Base-by-base conservation (phyloP, 176 grass and related monocot species). In the Carex pumila region DNA sequence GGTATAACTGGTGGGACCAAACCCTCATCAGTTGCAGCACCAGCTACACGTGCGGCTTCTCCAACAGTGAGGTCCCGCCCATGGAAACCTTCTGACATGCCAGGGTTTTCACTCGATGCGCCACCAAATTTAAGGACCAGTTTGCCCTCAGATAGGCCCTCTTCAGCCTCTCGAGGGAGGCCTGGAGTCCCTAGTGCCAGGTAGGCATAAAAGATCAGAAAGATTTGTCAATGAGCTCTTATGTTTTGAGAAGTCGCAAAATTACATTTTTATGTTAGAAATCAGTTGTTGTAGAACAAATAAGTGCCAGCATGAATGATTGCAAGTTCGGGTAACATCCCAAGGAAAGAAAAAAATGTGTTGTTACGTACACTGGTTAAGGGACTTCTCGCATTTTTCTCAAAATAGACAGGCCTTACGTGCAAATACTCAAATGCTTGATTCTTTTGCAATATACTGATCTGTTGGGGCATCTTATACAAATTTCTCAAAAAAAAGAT, bases 31-130 rank as follows among this genome's bases (percentile, higher is more conserved):
- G 89, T 91, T 76, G 87, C 91, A 88, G 84, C 89, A 61, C 89
- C 85, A 14, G 89, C 91, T 82, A 90, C 89, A 83, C 91, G 93
- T 65, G 88, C 79, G 25, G 87, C 89, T 75, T 98, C 96, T 61
- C 91, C 93, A n/a, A 95, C 86, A 54, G 88, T 95, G 62, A 95
- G 87, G 86, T 95, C 96, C 72, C 92, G 89, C 79, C 74, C 96
- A 87, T 91, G 91, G 92, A 98, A 93, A 67, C 96, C 96, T 52
- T 90, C 91, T 67, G 91, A 95, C 75, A 93, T 95, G 88, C 92
- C 96, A 12, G 93, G 89, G n/a, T 95, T 95, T 71, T 91, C 88
- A 8, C 92, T 95, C 82, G 89, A 95, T 34, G 93, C 88, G 0
- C 93, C 93, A 17, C 88, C 96, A 85, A 95, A 98, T 88, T 65